Evolutionary conservation across 2,329 filamentous ascomycete species (phyloP).

Genomic region (Aspergillus sp.): DNA sequence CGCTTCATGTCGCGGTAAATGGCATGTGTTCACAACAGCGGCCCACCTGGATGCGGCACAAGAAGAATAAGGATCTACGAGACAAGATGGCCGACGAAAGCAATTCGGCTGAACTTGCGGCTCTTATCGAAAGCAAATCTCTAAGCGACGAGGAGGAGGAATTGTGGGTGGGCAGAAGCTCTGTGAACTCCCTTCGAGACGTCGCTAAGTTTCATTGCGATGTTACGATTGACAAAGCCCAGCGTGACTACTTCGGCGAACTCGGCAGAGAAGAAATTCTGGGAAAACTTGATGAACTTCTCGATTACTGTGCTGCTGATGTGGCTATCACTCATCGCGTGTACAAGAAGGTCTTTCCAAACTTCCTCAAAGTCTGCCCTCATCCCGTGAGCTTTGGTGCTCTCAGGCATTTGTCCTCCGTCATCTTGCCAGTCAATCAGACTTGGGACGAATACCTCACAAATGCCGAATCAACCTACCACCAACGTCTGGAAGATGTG

Average conservation of each 20-base stretch:
- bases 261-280: conserved; percentile 70
- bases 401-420: conserved; percentile 85
- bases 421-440: conserved; percentile 85
- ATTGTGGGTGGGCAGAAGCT: conserved; percentile 91
- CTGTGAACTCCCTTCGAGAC: conserved; percentile 89
- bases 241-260: conserved; percentile 82
- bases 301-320: conserved; percentile 94
- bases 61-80: conserved; percentile 80
- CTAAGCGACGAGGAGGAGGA: conserved; percentile 85
- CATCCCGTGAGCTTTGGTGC: conserved; percentile 98
- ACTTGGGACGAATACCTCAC: conserved; percentile 83
- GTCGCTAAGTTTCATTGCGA: conserved; percentile 96
- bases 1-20: conserved; percentile 93
- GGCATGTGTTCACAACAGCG: conserved; percentile 98
- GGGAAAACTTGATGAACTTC: conserved; percentile 72
- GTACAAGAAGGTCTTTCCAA: conserved; percentile 90
- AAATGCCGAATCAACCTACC: conserved; percentile 83
- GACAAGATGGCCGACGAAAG: conserved; percentile 75
- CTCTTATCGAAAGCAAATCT: conserved; percentile 66
- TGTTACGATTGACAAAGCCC: conserved; percentile 84
- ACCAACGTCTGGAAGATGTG: conserved; percentile 73
- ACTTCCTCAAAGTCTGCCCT: conserved; percentile 84
- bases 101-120: conserved; percentile 68
- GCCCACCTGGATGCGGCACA: conserved; percentile 96
- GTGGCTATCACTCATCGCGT: conserved; percentile 90